Evolutionary conservation across 768 basidiomycete species (phyloP).

Genomic region (Nidularia sp.): DNA sequence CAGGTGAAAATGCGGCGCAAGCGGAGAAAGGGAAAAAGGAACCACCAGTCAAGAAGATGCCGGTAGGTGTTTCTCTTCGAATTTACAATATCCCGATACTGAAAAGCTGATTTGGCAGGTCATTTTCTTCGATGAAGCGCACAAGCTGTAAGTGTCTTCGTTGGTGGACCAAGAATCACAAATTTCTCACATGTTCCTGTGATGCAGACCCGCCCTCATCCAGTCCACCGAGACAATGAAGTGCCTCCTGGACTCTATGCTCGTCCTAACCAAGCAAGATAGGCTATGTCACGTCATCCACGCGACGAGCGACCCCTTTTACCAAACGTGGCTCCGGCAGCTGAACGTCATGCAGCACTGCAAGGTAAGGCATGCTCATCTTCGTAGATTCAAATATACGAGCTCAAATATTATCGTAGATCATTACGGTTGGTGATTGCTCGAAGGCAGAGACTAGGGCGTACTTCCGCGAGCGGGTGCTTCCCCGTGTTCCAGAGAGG

Average conservation of each 20-base stretch:
- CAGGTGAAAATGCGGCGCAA: slow-evolving; percentile 23
- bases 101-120: slow-evolving; percentile 21
- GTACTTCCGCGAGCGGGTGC: slow-evolving; percentile 61
- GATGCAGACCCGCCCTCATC: slow-evolving; percentile 61
- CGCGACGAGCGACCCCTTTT: slow-evolving; percentile 81
- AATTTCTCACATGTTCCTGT: slow-evolving; percentile 2
- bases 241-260: slow-evolving; percentile 78
- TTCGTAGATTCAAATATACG: not conserved
- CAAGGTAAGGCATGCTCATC: slow-evolving; percentile 40
- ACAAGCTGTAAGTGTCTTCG: slow-evolving; percentile 56
- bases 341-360: slow-evolving; percentile 81
- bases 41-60: slow-evolving; percentile 57
- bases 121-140: slow-evolving; percentile 83
- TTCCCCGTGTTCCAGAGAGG: slow-evolving; percentile 68
- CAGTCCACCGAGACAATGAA: slow-evolving; percentile 82
- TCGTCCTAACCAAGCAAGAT: slow-evolving; percentile 85
- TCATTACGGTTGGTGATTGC: slow-evolving; percentile 79
- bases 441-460: slow-evolving; percentile 64
- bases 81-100: not conserved
- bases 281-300: slow-evolving; percentile 80
- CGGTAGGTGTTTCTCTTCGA: slow-evolving; percentile 32
- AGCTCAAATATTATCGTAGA: slow-evolving; percentile 26
- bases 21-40: slow-evolving; percentile 26
- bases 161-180: not conserved
- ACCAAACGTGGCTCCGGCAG: slow-evolving; percentile 79